A percentile compares a stretch with the other conserved stretches of the same genome.
Evolutionary conservation across 2,329 filamentous ascomycete species (phyloP).

Genomic region (Diaporthe longicolla): DNA sequence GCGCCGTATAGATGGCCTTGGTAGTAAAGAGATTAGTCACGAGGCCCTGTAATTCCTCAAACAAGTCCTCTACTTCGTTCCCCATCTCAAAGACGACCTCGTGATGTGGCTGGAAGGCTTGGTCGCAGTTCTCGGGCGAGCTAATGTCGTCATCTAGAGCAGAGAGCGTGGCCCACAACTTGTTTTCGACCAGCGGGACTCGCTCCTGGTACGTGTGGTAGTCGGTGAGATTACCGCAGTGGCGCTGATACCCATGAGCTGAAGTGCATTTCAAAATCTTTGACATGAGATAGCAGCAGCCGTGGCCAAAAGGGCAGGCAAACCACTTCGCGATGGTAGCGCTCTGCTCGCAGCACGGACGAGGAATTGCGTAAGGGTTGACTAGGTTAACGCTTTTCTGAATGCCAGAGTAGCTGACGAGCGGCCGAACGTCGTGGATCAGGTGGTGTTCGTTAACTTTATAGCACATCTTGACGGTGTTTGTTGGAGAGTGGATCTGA

Average conservation of each 20-base stretch:
- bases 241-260: background rate
- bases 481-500: background rate
- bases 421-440: background rate
- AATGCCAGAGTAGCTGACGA: background rate
- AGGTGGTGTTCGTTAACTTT: background rate
- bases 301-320: background rate
- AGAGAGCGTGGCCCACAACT: background rate
- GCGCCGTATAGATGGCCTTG: background rate
- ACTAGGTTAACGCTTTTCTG: background rate
- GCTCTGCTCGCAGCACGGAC: background rate
- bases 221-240: background rate
- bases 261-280: background rate
- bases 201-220: background rate
- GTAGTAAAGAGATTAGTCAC: background rate
- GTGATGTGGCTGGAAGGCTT: background rate
- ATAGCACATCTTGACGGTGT: background rate
- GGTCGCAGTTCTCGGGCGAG: background rate
- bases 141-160: background rate
- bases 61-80: background rate
- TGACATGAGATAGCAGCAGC: background rate
- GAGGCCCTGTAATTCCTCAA: background rate
- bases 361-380: background rate
- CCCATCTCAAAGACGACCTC: background rate
- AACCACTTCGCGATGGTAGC: background rate
- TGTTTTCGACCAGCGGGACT: background rate